Evolutionary conservation across 1,139 yeast genomes (phyloP).

Genomic region (Diutina catenulata): DNA sequence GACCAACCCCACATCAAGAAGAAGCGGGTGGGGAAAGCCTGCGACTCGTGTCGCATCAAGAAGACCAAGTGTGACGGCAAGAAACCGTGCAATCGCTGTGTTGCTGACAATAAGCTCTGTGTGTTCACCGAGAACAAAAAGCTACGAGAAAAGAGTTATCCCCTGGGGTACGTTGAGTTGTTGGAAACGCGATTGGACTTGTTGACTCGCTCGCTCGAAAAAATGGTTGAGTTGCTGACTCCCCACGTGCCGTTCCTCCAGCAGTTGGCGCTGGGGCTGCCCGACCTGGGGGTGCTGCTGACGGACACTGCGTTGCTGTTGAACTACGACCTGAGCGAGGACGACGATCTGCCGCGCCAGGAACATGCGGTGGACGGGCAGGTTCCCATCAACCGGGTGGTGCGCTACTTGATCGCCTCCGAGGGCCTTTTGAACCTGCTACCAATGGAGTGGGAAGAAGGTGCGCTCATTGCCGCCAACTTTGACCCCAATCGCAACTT

Average conservation of each 20-base stretch:
- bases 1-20: constrained; percentile 22
- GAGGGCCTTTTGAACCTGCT: constrained; percentile 24
- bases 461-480: constrained; percentile 30
- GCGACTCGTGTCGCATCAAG: constrained; percentile 68
- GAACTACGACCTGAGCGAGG: too few species aligned
- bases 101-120: constrained; percentile 61
- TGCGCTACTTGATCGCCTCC: constrained; percentile 27
- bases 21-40: constrained; percentile 71
- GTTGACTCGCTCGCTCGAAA: constrained; percentile 43
- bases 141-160: constrained; percentile 48
- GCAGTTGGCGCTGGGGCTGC: constrained; percentile 11
- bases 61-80: constrained; percentile 71
- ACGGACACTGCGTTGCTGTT: too few species aligned
- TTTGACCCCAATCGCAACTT: constrained; percentile 2
- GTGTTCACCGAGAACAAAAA: constrained; percentile 62
- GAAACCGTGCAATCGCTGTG: constrained; percentile 63
- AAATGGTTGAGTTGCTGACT: constrained; percentile 22
- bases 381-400: constrained; percentile 38
- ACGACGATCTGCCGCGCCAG: constrained; percentile 2
- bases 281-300: background rate
- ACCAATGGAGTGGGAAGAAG: constrained; percentile 36
- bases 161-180: constrained; percentile 58
- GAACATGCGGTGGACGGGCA: constrained; percentile 11
- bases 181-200: constrained; percentile 57
- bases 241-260: constrained; percentile 25